A percentile compares a stretch with the other conserved stretches of the same genome.
Evolutionary conservation across 2,329 filamentous ascomycete genomes (phyloP).

Genomic region (Paecilomyces sp.): DNA sequence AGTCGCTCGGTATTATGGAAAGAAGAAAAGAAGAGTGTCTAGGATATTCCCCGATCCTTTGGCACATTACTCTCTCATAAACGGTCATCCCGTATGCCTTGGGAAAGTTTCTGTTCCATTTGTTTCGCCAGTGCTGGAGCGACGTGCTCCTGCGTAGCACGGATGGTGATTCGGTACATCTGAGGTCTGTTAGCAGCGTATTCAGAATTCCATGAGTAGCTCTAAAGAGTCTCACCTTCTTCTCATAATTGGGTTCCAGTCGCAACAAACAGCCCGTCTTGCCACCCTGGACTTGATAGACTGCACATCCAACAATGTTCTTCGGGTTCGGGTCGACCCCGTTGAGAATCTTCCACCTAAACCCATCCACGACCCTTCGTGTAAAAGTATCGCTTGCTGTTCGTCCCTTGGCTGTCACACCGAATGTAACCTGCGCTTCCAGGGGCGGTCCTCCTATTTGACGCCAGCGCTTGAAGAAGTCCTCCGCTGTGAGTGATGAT

Average conservation of each 20-base stretch:
- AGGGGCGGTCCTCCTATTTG: conserved; percentile 86
- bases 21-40: not conserved
- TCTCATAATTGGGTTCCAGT: conserved; percentile 88
- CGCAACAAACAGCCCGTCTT: conserved; percentile 93
- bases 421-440: conserved; percentile 84
- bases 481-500: conserved; percentile 75
- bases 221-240: conserved; percentile 54
- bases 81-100: conserved; percentile 29
- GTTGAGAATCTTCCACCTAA: conserved; percentile 80
- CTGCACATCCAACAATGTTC: conserved; percentile 84
- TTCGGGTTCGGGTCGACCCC: conserved; percentile 85
- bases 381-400: conserved; percentile 68
- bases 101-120: conserved; percentile 76
- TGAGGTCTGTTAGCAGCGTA: conserved; percentile 29
- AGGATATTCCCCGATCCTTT: not conserved
- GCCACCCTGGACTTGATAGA: conserved; percentile 70
- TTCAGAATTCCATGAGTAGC: conserved; percentile 1
- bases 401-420: conserved; percentile 52
- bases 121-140: conserved; percentile 71
- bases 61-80: conserved; percentile 1
- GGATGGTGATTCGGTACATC: conserved; percentile 94
- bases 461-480: conserved; percentile 99
- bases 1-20: not conserved
- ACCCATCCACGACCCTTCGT: conserved; percentile 67
- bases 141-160: conserved; percentile 86